Conservation (phyloP, 352 stramenopile species). For the Phytopythium sindhum region DNA sequence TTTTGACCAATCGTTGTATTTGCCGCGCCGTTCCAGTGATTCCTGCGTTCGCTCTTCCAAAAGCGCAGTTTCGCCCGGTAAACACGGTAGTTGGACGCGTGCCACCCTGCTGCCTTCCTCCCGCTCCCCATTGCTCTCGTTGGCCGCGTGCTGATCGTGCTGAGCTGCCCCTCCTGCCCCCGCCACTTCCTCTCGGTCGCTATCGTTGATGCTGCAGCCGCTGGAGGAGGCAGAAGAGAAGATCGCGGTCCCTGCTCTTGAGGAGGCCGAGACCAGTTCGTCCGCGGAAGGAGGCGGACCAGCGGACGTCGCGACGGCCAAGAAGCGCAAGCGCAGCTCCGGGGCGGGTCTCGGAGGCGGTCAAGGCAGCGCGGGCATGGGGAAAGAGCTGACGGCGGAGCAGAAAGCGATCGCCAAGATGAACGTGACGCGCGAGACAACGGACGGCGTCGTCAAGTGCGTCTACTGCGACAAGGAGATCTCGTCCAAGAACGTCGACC, state of each 20-base stretch:
- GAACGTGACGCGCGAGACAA: constrained; percentile 60
- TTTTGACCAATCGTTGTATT: not conserved
- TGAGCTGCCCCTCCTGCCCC: not conserved
- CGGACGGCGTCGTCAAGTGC: constrained; percentile 70
- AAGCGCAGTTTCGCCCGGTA: not conserved
- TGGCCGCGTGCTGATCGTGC: not conserved
- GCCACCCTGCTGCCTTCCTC: not conserved
- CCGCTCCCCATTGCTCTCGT: not conserved
- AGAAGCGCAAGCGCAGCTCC: constrained; percentile 27
- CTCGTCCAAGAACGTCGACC: constrained; percentile 78
- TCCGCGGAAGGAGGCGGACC: not conserved
- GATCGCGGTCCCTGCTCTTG: constrained; percentile 18
- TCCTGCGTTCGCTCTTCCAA: not conserved
- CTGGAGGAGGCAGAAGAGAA: constrained; percentile 35
- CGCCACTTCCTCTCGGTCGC: not conserved
- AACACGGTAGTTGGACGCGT: not conserved
- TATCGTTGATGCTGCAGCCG: constrained; percentile 41
- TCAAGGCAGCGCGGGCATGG: constrained; percentile 5
- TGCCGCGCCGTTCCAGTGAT: constrained; percentile 5
- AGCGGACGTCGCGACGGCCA: constrained; percentile 8
- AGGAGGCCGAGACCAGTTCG: constrained; percentile 17
- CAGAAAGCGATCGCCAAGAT: constrained; percentile 78
- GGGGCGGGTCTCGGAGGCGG: not conserved
- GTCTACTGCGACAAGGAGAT: constrained; percentile 86
- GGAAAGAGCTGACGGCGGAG: constrained; percentile 60